A percentile compares a stretch with the other conserved stretches of the same genome.
Conservation (phyloP, 352 stramenopile genomes). For the Phytophthora melonis region DNA sequence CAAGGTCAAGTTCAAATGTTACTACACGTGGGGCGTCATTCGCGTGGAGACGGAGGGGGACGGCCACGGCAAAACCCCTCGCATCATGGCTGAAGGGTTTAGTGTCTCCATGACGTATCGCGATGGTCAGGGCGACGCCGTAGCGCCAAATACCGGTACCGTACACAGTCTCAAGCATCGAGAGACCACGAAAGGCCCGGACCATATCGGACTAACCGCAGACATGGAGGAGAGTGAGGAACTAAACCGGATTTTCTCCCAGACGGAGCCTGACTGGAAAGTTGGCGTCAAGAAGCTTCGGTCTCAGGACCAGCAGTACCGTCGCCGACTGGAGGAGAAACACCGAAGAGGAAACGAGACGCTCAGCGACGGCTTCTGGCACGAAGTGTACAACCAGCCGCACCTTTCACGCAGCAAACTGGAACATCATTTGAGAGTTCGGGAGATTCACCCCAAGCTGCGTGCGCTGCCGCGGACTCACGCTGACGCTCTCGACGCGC, state of each 20-base stretch:
- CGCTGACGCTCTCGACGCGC: slow-evolving; percentile 4
- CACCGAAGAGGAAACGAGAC: slow-evolving; percentile 26
- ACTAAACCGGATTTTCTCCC: slow-evolving; percentile 29
- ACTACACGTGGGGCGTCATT: slow-evolving; percentile 35
- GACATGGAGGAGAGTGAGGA: slow-evolving; percentile 40
- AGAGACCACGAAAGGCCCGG: slow-evolving; percentile 21
- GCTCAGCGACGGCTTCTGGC: slow-evolving; percentile 50
- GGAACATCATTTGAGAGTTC: slow-evolving; percentile 14
- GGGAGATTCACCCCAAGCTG: slow-evolving; percentile 10
- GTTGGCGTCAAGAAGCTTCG: slow-evolving; percentile 15
- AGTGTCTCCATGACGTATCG: slow-evolving; percentile 39
- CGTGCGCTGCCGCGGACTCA: slow-evolving; percentile 2
- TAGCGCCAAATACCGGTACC: slow-evolving; percentile 33
- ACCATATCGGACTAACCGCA: slow-evolving; percentile 34
- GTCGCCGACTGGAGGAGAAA: slow-evolving; percentile 25
- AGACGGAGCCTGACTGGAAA: slow-evolving; percentile 22
- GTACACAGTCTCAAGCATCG: slow-evolving; percentile 33
- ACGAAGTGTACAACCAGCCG: slow-evolving; percentile 47
- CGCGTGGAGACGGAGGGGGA: slow-evolving; percentile 4
- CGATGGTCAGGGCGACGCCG: slow-evolving; percentile 40
- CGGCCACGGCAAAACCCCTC: slow-evolving; percentile 13
- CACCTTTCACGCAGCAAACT: slow-evolving; percentile 23
- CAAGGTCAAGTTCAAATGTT: slow-evolving; percentile 39
- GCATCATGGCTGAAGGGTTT: slow-evolving; percentile 47
- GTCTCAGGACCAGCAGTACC: slow-evolving; percentile 29